Percentiles rank a stretch among this genome's conserved stretches.
Evolutionary conservation across 2,329 filamentous ascomycete species (phyloP).

Genomic region (Pseudocercospora cruenta): DNA sequence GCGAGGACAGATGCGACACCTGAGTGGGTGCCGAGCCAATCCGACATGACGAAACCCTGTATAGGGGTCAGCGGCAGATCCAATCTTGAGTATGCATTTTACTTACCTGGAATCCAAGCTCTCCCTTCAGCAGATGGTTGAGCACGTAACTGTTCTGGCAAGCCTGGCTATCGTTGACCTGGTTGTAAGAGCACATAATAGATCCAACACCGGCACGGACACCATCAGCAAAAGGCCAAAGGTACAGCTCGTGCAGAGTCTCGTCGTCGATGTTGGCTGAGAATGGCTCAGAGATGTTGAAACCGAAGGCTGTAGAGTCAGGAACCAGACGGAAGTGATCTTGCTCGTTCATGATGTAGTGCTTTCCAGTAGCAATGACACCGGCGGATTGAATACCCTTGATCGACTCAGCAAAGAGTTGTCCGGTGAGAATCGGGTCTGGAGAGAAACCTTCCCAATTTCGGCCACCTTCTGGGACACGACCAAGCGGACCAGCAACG

Average conservation of each 20-base stretch:
- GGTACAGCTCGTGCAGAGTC: slow-evolving; percentile 76
- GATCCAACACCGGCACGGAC: slow-evolving; percentile 76
- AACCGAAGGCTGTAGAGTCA: slow-evolving; percentile 40
- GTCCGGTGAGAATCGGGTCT: slow-evolving; percentile 64
- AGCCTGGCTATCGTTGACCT: slow-evolving; percentile 69
- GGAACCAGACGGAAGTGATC: slow-evolving; percentile 46
- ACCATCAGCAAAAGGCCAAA: slow-evolving; percentile 83
- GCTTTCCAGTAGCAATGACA: slow-evolving; percentile 51
- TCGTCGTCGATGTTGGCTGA: slow-evolving; percentile 75
- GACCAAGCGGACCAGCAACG: slow-evolving; percentile 61
- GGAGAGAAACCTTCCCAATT: slow-evolving; percentile 64
- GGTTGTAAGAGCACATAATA: slow-evolving; percentile 79
- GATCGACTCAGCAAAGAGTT: slow-evolving; percentile 32
- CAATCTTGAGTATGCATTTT: background rate
- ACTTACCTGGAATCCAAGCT: slow-evolving; percentile 47
- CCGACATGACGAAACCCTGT: slow-evolving; percentile 50
- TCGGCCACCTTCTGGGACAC: slow-evolving; percentile 31
- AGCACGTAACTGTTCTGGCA: slow-evolving; percentile 67
- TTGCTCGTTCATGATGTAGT: slow-evolving; percentile 64
- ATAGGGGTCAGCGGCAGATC: background rate
- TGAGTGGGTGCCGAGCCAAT: slow-evolving; percentile 49
- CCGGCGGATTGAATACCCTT: slow-evolving; percentile 42
- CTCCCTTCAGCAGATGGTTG: slow-evolving; percentile 68
- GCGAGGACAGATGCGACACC: slow-evolving; percentile 35
- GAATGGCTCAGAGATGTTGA: slow-evolving; percentile 55